Conservation (phyloP, 2,329 filamentous ascomycete genomes). For the Nannizziopsis arthrosporioides region DNA sequence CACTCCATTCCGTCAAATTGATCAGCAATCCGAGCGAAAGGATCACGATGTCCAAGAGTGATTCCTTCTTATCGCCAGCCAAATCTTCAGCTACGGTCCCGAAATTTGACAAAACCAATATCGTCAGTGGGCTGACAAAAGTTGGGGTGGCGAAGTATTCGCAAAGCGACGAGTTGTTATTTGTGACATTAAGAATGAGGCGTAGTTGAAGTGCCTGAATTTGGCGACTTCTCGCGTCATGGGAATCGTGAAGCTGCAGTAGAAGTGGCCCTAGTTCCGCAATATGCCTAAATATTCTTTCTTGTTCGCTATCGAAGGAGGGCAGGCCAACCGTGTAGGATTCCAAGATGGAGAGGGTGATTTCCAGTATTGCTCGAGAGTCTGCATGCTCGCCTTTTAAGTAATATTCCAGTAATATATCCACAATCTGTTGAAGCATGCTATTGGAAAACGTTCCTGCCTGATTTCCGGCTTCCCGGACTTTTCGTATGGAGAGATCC, state of each 20-base stretch:
- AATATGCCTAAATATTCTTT: slow-evolving; percentile 22
- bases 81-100: slow-evolving; percentile 22
- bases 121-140: slow-evolving; percentile 28
- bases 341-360: slow-evolving; percentile 30
- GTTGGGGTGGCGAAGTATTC: slow-evolving; percentile 48
- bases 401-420: slow-evolving; percentile 21
- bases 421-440: slow-evolving; percentile 23
- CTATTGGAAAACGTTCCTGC: slow-evolving; percentile 20
- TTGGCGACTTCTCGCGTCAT: slow-evolving; percentile 17
- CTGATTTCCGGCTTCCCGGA: slow-evolving; percentile 24
- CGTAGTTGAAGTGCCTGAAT: slow-evolving; percentile 44
- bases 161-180: slow-evolving; percentile 61
- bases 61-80: slow-evolving; percentile 36
- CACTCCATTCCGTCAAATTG: slow-evolving; percentile 72
- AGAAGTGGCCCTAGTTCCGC: slow-evolving; percentile 31
- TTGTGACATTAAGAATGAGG: slow-evolving; percentile 74
- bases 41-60: slow-evolving; percentile 60
- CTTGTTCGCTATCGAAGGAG: slow-evolving; percentile 21
- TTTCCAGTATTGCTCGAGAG: slow-evolving; percentile 19
- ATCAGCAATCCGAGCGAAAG: slow-evolving; percentile 72
- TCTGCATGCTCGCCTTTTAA: slow-evolving; percentile 8
- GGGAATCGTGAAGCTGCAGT: slow-evolving; percentile 16
- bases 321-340: slow-evolving; percentile 25
- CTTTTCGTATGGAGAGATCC: slow-evolving; percentile 22
- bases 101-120: slow-evolving; percentile 27